A percentile compares a stretch with the other conserved stretches of the same genome.
Conservation (phyloP, 345 rosid genomes). For the Brassica nigra region DNA sequence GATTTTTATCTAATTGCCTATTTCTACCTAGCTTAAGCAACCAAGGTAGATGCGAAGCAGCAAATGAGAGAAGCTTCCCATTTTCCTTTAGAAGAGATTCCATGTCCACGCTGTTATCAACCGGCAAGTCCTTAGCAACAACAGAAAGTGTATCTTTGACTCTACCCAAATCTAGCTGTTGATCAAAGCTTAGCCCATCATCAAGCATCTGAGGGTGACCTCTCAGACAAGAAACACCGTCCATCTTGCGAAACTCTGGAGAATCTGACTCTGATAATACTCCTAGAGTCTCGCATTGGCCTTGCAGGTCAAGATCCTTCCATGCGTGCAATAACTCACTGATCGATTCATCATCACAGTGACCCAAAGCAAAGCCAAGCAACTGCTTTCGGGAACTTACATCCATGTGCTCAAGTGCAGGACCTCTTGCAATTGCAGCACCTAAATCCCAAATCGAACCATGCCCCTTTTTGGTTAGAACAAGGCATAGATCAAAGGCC, state of each 20-base stretch:
- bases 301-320: constrained; percentile 95
- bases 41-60: constrained; percentile 85
- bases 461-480: constrained; percentile 83
- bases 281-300: constrained; percentile 71
- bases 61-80: constrained; percentile 75
- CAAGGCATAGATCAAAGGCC: constrained; percentile 92
- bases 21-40: constrained; percentile 71
- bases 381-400: constrained; percentile 73
- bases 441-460: constrained; percentile 95
- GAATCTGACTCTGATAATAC: constrained; percentile 55
- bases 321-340: constrained; percentile 92
- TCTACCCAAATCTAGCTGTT: constrained; percentile 47
- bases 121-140: constrained; percentile 67
- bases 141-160: constrained; percentile 52
- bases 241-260: constrained; percentile 50
- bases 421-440: constrained; percentile 98
- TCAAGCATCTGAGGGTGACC: constrained; percentile 53
- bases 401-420: constrained; percentile 85
- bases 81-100: constrained; percentile 64
- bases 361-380: constrained; percentile 88
- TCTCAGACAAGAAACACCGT: constrained; percentile 52
- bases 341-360: constrained; percentile 92
- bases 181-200: constrained; percentile 50
- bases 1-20: constrained; percentile 48
- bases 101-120: constrained; percentile 55